A percentile compares a stretch with the other conserved stretches of the same genome.
These are phyloP conservation scores for Cinchona pubescens DNA, from an alignment of 257 asterid genomes.

Conservation along the genomic window DNA sequence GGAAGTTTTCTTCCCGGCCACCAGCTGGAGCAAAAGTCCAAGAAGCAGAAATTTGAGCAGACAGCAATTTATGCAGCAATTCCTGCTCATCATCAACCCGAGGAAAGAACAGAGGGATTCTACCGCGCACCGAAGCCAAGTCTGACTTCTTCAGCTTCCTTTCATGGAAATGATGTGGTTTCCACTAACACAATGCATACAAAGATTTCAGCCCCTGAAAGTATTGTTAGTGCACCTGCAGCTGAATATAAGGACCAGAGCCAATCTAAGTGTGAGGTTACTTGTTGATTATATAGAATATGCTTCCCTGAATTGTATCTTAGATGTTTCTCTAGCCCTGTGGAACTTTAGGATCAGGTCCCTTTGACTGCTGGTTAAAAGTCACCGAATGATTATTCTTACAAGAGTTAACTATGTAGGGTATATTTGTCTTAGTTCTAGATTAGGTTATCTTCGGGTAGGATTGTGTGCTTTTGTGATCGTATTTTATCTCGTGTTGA, in stretches of 20 bases:
- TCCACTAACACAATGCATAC: conserved; percentile 40
- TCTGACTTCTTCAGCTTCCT: conserved; percentile 42
- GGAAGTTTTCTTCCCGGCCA: conserved; percentile 64
- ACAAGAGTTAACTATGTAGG: conserved; percentile 26
- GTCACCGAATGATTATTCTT: conserved; percentile 31
- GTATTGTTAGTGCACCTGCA: conserved; percentile 36
- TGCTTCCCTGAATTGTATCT: conserved; percentile 22
- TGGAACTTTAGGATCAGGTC: conserved; percentile 41
- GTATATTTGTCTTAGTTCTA: conserved; percentile 31
- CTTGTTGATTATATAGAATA: conserved; percentile 42
- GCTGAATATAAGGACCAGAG: conserved; percentile 53
- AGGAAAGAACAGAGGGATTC: conserved; percentile 35
- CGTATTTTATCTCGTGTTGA: conserved; percentile 21
- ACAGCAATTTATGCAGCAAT: conserved; percentile 40
- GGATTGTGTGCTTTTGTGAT: conserved; percentile 19
- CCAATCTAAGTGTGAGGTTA: conserved; percentile 40
- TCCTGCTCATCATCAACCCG: conserved; percentile 46
- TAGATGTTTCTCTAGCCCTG: conserved; percentile 28
- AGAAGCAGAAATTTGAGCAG: conserved; percentile 59
- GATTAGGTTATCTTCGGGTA: conserved; percentile 33
- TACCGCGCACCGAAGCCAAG: conserved; percentile 37
- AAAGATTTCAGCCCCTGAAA: conserved; percentile 39
- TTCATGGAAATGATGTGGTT: conserved; percentile 46
- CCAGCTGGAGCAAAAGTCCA: conserved; percentile 48
- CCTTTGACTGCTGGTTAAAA: conserved; percentile 22